These are phyloP conservation scores for Sarocladium brachiariae DNA, from an alignment of 2,329 filamentous ascomycete genomes.

Conservation along the genomic window DNA sequence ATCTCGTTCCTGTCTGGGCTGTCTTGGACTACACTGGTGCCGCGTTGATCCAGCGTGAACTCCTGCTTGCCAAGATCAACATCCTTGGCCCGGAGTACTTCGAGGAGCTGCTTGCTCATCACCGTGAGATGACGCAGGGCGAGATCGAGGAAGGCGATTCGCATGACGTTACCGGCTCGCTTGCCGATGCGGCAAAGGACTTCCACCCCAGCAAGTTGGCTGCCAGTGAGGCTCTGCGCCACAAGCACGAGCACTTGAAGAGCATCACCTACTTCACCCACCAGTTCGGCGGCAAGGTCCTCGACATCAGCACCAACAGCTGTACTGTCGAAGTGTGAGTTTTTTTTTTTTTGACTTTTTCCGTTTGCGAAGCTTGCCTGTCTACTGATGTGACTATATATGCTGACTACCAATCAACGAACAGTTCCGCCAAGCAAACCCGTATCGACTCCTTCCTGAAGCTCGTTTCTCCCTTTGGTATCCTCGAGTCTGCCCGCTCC, in stretches of 20 bases:
- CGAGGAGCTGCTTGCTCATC: slow-evolving; percentile 90
- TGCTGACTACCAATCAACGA: no score
- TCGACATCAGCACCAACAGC: slow-evolving; percentile 97
- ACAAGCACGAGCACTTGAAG: slow-evolving; percentile 96
- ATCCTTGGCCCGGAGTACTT: slow-evolving; percentile 97
- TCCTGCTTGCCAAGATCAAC: slow-evolving; percentile 92
- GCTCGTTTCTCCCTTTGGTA: slow-evolving; percentile 87
- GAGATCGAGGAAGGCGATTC: slow-evolving; percentile 23
- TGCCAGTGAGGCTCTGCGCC: slow-evolving; percentile 79
- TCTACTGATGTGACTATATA: no score
- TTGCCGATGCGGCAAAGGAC: slow-evolving; percentile 51
- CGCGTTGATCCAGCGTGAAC: slow-evolving; percentile 89
- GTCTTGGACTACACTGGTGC: slow-evolving; percentile 93
- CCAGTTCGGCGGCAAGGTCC: slow-evolving; percentile 94
- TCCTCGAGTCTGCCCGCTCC: slow-evolving; percentile 90
- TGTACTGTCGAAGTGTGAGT: slow-evolving; percentile 96
- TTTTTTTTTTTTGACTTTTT: no score
- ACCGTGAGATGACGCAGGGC: slow-evolving; percentile 70
- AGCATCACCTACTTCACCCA: slow-evolving; percentile 95
- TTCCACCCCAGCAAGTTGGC: slow-evolving; percentile 88
- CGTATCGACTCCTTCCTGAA: slow-evolving; percentile 98
- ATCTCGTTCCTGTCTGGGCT: slow-evolving; percentile 96
- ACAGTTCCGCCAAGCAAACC: slow-evolving; percentile 85
- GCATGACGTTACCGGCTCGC: slow-evolving; percentile 29
- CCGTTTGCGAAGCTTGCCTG: no score